phyloP scores from a whole-genome alignment of 495 filamentous ascomycete genomes.

The Friedmanniomyces simplex region DNA sequence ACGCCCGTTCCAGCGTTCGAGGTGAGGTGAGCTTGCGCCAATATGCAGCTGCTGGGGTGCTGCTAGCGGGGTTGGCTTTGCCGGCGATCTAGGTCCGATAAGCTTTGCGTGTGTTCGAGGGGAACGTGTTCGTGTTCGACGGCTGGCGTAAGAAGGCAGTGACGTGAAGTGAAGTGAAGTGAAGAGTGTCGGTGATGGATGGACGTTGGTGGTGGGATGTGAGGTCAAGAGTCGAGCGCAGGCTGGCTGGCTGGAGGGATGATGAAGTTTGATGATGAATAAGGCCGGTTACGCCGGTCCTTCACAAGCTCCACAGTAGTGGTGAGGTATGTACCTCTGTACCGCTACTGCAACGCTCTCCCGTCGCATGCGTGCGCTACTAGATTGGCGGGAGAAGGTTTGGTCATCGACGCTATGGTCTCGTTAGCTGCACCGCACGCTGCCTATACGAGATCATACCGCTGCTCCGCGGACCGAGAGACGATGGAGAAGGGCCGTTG shows the following conservation, averaged over 20 bases:
- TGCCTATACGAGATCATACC: neutral
- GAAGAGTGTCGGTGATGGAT: too few species aligned
- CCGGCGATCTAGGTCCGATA: neutral
- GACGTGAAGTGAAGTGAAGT: neutral
- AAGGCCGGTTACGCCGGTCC: too few species aligned
- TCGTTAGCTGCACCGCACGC: neutral
- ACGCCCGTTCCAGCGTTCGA: too few species aligned
- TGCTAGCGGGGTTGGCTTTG: neutral
- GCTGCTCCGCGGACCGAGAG: neutral
- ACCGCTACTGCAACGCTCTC: neutral
- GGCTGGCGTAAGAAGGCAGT: neutral
- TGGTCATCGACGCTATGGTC: neutral
- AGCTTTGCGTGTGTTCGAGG: neutral
- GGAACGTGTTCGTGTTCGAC: neutral
- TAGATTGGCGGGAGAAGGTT: neutral
- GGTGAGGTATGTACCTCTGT: too few species aligned
- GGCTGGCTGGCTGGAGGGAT: too few species aligned
- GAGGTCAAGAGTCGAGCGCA: too few species aligned
- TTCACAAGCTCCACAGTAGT: too few species aligned
- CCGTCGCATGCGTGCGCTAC: neutral
- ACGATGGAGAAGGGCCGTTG: too few species aligned
- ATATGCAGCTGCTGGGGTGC: neutral
- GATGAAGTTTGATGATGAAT: too few species aligned
- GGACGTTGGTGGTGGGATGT: too few species aligned
- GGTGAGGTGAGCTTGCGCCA: neutral